phyloP scores from a whole-genome alignment of 1,284 basidiomycete genomes.

The Ganoderma sp. region DNA sequence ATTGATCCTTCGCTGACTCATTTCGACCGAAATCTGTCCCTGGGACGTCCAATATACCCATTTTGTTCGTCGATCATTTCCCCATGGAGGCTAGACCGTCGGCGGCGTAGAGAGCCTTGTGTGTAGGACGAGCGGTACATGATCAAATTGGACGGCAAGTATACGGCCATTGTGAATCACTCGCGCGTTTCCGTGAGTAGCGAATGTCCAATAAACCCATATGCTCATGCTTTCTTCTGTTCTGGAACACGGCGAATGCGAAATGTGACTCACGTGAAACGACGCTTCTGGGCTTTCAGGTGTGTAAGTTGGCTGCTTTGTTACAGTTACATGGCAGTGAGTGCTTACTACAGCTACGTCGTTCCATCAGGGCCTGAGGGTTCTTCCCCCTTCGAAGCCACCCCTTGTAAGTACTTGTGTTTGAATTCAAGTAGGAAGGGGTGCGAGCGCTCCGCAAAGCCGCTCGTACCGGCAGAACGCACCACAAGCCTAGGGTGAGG shows the following conservation, averaged over 20 bases:
- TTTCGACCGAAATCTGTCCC: not conserved
- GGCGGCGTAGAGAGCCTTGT: not conserved
- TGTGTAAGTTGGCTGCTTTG: not conserved
- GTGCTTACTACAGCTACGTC: not conserved
- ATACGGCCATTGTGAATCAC: not conserved
- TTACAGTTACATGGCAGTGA: constrained; percentile 7
- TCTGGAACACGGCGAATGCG: not conserved
- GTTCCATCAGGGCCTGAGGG: not conserved
- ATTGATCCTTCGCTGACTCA: not conserved
- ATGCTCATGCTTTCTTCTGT: not conserved
- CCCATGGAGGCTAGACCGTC: not conserved
- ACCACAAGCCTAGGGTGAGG: not conserved
- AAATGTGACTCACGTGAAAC: not conserved
- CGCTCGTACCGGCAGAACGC: constrained; percentile 1
- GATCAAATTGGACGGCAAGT: not conserved
- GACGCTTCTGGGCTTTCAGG: not conserved
- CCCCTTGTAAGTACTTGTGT: not conserved
- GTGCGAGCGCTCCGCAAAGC: not conserved
- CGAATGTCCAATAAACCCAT: not conserved
- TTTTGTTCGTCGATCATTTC: not conserved
- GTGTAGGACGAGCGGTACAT: not conserved
- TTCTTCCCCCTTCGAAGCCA: not conserved
- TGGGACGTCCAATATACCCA: not conserved
- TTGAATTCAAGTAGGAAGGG: too few species aligned
- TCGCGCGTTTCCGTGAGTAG: not conserved